Base-by-base conservation (phyloP, 2,329 filamentous ascomycete genomes). In the Neofusicoccum cordaticola region DNA sequence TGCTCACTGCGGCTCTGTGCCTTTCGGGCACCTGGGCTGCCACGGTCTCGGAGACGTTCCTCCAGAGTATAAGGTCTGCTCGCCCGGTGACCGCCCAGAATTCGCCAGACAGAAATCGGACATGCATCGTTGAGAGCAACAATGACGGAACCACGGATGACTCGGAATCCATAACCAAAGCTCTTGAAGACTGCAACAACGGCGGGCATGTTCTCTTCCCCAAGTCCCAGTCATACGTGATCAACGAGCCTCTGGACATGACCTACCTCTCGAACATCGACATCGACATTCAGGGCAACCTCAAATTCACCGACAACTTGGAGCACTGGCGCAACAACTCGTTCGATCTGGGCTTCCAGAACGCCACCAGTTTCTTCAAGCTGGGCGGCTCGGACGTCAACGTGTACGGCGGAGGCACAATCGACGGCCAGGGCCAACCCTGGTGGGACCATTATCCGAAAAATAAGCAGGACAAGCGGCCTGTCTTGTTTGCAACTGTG, bases 261-360 rank as follows among this genome's bases (percentile, higher is more conserved):
- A 68, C 66, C 7, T 51, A 57, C n/a, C 63, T 68, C 4, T 48
- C 63, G 2, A 44, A 47, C 2, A 22, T 68, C 13, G 67, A 68
- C 41, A 35, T 68, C 41, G 67, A 68, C 48, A 68, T 68, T 47
- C 56, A 60, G 7, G 56, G 56, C 12, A 19, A 12, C 22, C 3
- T 60, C n/a, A 11, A 84, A 63, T 91, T 91, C 76, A 85, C 84
- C 61, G 83, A 87, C 56, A 86, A 91, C 71, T 87, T 87, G 1
- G 82, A 85, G 68, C 90, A 90, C 75, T 91, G 89, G 89, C 82
- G 88, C 67, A 81, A 80, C 9, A 82, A 89, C 70, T 80, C 82
- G 39, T 90, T 90, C 80, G 83, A 83, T 63, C 86, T 88, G 27
- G 79, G 77, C 7, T 91, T 86, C 76, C 89, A 91, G 69, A 89